These are phyloP conservation scores for Striga asiatica DNA, from an alignment of 257 asterid genomes.

Conservation along the genomic window DNA sequence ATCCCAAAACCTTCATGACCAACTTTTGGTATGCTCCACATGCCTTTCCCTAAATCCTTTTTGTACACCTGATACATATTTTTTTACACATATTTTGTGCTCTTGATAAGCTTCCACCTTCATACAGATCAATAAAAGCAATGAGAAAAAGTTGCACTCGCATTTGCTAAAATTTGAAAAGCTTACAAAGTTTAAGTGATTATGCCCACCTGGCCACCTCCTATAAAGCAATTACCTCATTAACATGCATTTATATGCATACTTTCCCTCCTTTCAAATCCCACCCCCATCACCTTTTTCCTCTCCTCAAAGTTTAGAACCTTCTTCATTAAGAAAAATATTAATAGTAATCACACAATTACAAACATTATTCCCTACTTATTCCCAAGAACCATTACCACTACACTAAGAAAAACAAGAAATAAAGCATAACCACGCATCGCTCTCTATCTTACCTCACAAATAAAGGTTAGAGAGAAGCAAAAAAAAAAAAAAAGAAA, in stretches of 20 bases:
- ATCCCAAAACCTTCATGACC: no score
- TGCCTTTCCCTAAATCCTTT: no score
- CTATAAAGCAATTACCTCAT: slow-evolving; percentile 54
- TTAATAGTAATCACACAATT: slow-evolving; percentile 10
- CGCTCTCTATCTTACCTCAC: not conserved
- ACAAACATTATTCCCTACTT: slow-evolving; percentile 13
- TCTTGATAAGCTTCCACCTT: no score
- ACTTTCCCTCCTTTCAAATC: slow-evolving; percentile 53
- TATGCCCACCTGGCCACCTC: no score
- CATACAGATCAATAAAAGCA: no score
- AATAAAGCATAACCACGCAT: not conserved
- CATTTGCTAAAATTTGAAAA: slow-evolving; percentile 26
- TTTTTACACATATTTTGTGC: no score
- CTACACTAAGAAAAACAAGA: not conserved
- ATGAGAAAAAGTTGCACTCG: no score
- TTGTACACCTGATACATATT: no score
- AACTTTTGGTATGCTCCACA: no score
- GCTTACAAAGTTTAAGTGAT: slow-evolving; percentile 23
- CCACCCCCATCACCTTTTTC: slow-evolving; percentile 29
- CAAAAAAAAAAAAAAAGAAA: no score
- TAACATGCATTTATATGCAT: slow-evolving; percentile 21
- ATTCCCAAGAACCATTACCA: slow-evolving; percentile 9
- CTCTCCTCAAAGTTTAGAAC: slow-evolving; percentile 49
- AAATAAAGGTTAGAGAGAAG: no score
- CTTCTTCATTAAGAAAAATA: slow-evolving; percentile 49